Conservation (phyloP, 2,329 filamentous ascomycete genomes). For the Leptodontidium sp. region DNA sequence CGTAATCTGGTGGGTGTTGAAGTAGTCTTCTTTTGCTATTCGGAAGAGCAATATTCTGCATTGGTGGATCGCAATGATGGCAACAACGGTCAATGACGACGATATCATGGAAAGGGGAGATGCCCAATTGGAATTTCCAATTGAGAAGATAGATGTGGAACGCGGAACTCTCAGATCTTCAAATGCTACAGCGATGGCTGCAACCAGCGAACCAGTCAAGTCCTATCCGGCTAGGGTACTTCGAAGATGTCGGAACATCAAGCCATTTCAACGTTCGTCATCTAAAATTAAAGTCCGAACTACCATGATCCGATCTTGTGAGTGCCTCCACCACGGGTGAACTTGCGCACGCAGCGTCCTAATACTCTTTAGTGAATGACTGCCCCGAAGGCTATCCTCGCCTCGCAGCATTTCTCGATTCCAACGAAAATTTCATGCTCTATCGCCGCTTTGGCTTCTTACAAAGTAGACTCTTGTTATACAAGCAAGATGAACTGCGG, state of each 20-base stretch:
- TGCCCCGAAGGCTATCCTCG: slow-evolving; percentile 47
- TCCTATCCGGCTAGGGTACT: neutral
- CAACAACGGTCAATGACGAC: neutral
- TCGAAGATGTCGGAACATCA: neutral
- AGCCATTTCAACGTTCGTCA: neutral
- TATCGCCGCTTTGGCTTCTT: slow-evolving; percentile 52
- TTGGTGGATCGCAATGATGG: neutral
- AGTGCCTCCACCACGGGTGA: neutral
- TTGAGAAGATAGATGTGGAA: neutral
- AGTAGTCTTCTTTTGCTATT: neutral
- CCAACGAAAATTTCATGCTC: slow-evolving; percentile 51
- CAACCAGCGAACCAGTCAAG: neutral
- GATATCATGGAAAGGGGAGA: slow-evolving; percentile 19
- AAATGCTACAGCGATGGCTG: neutral
- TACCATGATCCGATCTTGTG: slow-evolving; percentile 10
- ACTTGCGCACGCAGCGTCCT: no score
- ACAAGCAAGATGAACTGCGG: slow-evolving; percentile 37
- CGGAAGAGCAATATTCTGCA: neutral
- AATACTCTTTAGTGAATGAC: neutral
- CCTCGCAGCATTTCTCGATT: slow-evolving; percentile 50
- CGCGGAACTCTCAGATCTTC: slow-evolving; percentile 1
- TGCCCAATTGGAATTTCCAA: neutral
- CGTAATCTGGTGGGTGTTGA: neutral
- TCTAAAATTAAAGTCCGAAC: neutral
- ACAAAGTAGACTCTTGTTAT: slow-evolving; percentile 47